phyloP scores from a whole-genome alignment of 306 rosid species.

The Castanopsis chinensis region DNA sequence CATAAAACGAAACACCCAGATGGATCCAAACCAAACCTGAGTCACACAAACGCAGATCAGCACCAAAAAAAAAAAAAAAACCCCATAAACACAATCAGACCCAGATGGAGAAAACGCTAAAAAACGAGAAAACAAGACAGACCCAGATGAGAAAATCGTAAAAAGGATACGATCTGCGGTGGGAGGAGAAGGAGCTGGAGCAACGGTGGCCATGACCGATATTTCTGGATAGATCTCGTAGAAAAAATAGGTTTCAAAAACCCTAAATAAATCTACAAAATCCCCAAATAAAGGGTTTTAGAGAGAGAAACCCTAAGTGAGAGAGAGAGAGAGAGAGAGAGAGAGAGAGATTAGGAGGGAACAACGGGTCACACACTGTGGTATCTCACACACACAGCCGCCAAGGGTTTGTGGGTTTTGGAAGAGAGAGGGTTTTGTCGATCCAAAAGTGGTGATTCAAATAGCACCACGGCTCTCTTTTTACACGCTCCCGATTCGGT shows the following conservation, averaged over 20 bases:
- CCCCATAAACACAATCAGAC: not conserved
- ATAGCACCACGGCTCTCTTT: constrained; percentile 75
- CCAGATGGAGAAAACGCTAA: constrained; percentile 25
- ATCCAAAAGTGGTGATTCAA: constrained; percentile 92
- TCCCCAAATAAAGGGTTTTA: constrained; percentile 20
- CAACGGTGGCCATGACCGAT: constrained; percentile 74
- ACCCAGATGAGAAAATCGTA: not conserved
- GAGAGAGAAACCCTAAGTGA: constrained; percentile 47
- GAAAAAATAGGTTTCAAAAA: not conserved
- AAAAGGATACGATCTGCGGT: constrained; percentile 93
- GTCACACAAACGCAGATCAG: constrained; percentile 17
- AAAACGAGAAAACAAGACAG: not conserved
- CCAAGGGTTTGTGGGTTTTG: constrained; percentile 99
- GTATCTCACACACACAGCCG: constrained; percentile 58
- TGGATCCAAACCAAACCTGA: constrained; percentile 26
- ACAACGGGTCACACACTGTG: constrained; percentile 50
- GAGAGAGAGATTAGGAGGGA: constrained; percentile 18
- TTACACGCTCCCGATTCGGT: not conserved
- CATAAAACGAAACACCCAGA: not conserved
- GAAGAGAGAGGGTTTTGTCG: constrained; percentile 78
- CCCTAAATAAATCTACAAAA: constrained; percentile 38
- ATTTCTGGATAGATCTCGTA: constrained; percentile 31
- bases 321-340: not conserved
- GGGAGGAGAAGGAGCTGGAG: constrained; percentile 27
- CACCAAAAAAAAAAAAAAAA: not conserved